These are phyloP conservation scores for Oryza nivara DNA, from an alignment of 176 grass and related monocot genomes.

Conservation along the genomic window DNA sequence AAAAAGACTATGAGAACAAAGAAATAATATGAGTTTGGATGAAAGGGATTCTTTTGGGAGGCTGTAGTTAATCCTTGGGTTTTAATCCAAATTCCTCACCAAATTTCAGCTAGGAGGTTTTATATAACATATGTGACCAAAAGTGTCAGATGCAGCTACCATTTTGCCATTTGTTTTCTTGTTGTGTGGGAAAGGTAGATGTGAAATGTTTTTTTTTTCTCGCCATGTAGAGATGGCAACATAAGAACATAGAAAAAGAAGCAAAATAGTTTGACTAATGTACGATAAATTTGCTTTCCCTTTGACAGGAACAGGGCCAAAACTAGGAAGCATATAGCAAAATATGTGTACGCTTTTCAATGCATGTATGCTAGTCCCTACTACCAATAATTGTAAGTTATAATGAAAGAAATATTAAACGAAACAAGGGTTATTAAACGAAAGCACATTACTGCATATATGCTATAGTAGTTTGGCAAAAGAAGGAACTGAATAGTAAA, in stretches of 20 bases:
- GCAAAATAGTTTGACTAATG: not conserved
- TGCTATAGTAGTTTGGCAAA: not conserved
- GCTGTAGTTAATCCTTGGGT: not conserved
- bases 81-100: not conserved
- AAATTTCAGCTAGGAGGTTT: not conserved
- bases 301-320: not conserved
- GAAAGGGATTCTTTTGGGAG: not conserved
- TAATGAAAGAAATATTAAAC: not conserved
- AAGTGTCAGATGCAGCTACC: not conserved
- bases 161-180: not conserved
- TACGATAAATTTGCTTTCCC: not conserved
- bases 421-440: not conserved
- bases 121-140: not conserved
- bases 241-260: not conserved
- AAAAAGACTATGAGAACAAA: slow-evolving; percentile 24
- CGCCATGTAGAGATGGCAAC: not conserved
- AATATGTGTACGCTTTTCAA: not conserved
- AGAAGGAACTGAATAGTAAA: not conserved
- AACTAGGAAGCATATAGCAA: not conserved
- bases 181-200: not conserved
- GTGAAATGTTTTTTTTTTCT: not conserved
- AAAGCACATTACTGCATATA: not conserved
- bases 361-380: not conserved
- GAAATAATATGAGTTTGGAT: not conserved
- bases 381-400: not conserved